phyloP scores from a whole-genome alignment of 2,329 filamentous ascomycete species.

The Bisporella sp. region DNA sequence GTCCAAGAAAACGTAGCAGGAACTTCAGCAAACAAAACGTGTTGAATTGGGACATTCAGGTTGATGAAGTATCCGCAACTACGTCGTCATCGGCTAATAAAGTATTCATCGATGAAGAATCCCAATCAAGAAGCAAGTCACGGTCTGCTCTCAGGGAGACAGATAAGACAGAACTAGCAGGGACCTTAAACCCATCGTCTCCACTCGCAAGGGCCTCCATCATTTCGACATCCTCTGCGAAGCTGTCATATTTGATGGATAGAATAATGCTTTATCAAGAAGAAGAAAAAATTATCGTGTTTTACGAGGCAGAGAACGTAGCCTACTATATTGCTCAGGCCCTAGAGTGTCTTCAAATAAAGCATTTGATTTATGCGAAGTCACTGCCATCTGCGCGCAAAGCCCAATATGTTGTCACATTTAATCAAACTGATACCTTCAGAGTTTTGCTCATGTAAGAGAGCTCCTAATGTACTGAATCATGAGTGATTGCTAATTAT shows the following conservation, averaged over 20 bases:
- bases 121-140: slow-evolving; percentile 1
- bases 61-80: neutral
- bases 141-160: slow-evolving; percentile 15
- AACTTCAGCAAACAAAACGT: too few species aligned
- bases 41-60: too few species aligned
- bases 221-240: slow-evolving; percentile 77
- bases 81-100: neutral
- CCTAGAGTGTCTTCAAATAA: slow-evolving; percentile 63
- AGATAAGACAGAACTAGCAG: slow-evolving; percentile 15
- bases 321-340: slow-evolving; percentile 81
- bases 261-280: slow-evolving; percentile 60
- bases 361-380: slow-evolving; percentile 62
- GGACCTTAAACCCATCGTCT: slow-evolving; percentile 11
- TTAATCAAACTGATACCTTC: slow-evolving; percentile 43
- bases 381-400: slow-evolving; percentile 53
- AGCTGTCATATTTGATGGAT: slow-evolving; percentile 79
- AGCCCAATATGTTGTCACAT: slow-evolving; percentile 70
- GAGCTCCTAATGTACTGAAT: too few species aligned
- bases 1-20: too few species aligned
- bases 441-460: slow-evolving; percentile 68
- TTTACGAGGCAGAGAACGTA: slow-evolving; percentile 83
- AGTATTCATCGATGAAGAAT: neutral
- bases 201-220: slow-evolving; percentile 35
- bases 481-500: too few species aligned
- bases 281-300: slow-evolving; percentile 81